A percentile compares a stretch with the other conserved stretches of the same genome.
Evolutionary conservation across 345 rosid genomes (phyloP).

Genomic region (Murraya koenigii): DNA sequence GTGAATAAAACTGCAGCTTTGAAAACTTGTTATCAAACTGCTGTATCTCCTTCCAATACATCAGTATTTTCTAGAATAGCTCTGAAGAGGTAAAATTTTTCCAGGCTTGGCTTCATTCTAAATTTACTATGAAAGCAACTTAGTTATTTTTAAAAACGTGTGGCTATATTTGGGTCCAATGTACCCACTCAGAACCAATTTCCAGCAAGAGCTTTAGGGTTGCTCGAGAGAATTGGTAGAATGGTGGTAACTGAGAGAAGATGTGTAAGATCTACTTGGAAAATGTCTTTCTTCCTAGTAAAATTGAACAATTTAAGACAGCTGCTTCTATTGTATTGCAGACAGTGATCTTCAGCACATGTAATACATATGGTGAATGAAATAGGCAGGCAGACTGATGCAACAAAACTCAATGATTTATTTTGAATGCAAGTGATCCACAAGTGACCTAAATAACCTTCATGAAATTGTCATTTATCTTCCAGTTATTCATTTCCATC

Average conservation of each 20-base stretch:
- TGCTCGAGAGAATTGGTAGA: not conserved
- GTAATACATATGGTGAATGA: not conserved
- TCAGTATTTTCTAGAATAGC: not conserved
- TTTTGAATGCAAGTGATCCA: not conserved
- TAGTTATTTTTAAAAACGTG: not conserved
- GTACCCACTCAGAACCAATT: not conserved
- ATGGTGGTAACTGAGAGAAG: not conserved
- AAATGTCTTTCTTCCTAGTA: not conserved
- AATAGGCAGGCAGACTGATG: not conserved
- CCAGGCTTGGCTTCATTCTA: not conserved
- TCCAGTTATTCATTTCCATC: conserved; percentile 43
- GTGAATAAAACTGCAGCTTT: too few species aligned
- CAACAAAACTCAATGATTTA: not conserved
- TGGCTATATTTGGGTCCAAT: not conserved
- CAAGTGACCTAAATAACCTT: not conserved
- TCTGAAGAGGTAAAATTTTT: not conserved
- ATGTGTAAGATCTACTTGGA: not conserved
- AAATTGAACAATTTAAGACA: not conserved
- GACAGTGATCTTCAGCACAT: not conserved
- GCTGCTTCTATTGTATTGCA: not conserved
- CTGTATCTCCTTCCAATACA: too few species aligned
- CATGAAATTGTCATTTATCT: conserved; percentile 13
- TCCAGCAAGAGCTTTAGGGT: not conserved
- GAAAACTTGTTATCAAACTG: too few species aligned
- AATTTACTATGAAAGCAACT: not conserved